These are phyloP conservation scores for Knoxdaviesia capensis DNA, from an alignment of 2,329 filamentous ascomycete species.

Conservation along the genomic window DNA sequence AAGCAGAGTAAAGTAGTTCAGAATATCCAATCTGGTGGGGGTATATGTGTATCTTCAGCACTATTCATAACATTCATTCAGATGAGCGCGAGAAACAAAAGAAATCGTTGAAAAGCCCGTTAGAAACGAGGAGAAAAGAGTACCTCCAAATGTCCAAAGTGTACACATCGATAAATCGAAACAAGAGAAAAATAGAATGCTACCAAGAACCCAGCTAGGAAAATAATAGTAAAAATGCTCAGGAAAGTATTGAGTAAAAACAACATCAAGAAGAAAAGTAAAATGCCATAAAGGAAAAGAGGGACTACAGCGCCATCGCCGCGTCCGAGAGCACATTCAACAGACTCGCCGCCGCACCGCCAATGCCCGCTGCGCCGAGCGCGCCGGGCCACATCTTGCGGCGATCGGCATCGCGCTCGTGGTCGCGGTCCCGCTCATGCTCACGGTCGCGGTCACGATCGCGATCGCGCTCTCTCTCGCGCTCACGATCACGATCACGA, in stretches of 20 bases:
- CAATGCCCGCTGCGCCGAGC: conserved; percentile 36
- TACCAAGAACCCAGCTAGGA: not conserved
- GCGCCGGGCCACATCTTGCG: conserved; percentile 25
- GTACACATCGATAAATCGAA: not conserved
- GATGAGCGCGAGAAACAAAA: not conserved
- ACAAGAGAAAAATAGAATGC: conserved; percentile 1
- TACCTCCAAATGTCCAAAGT: no score
- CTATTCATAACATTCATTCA: no score
- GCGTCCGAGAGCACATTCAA: conserved; percentile 38
- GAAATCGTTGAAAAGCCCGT: not conserved
- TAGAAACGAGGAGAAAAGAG: no score
- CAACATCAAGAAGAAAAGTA: conserved; percentile 1
- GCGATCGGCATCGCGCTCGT: conserved; percentile 4
- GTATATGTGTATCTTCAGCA: no score
- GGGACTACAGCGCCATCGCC: conserved; percentile 11
- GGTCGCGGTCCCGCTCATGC: conserved; percentile 13
- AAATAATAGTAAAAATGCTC: not conserved
- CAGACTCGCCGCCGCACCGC: conserved; percentile 37
- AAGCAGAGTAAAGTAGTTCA: no score
- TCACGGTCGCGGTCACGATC: conserved; percentile 18
- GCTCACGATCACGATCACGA: conserved; percentile 19
- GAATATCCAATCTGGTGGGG: no score
- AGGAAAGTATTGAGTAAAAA: not conserved
- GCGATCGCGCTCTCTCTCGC: conserved; percentile 23
- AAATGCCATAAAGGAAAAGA: not conserved